Evolutionary conservation across 2,329 filamentous ascomycete species (phyloP).

Genomic region (Colletotrichum gigasporum): DNA sequence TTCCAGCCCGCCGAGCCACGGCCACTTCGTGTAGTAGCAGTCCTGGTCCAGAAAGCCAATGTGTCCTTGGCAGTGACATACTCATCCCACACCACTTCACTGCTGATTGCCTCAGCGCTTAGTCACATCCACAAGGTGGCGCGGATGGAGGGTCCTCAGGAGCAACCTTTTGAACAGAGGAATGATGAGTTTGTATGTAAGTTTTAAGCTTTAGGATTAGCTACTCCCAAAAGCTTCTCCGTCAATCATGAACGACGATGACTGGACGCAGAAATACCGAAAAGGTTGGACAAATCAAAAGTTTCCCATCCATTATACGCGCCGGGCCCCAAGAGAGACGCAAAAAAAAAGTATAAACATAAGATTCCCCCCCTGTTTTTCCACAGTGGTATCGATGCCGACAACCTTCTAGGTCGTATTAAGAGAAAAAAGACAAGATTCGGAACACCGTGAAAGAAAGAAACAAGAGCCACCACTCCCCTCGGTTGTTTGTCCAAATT

Average conservation of each 20-base stretch:
- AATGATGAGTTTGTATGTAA: background rate
- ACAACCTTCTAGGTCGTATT: constrained; percentile 15
- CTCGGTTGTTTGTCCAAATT: background rate
- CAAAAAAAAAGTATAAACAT: background rate
- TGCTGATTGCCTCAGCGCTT: background rate
- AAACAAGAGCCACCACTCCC: background rate
- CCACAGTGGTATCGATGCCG: constrained; percentile 22
- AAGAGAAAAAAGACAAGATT: background rate
- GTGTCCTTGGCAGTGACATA: background rate
- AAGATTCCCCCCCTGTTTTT: background rate
- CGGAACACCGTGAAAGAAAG: too few species aligned
- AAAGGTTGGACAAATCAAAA: background rate
- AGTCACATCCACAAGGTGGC: background rate
- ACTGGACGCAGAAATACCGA: background rate
- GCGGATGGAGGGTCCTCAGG: too few species aligned
- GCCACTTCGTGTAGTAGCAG: too few species aligned
- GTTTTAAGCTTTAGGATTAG: constrained; percentile 29
- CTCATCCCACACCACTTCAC: background rate
- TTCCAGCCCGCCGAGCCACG: too few species aligned
- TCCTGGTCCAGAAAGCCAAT: too few species aligned
- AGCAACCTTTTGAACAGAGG: background rate
- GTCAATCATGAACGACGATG: background rate
- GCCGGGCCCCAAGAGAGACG: background rate
- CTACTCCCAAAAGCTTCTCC: constrained; percentile 2
- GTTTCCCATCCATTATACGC: constrained; percentile 8